A percentile compares a stretch with the other conserved stretches of the same genome.
These are phyloP conservation scores for Kodamaea derodonti DNA, from an alignment of 1,139 yeast genomes.

Conservation along the genomic window DNA sequence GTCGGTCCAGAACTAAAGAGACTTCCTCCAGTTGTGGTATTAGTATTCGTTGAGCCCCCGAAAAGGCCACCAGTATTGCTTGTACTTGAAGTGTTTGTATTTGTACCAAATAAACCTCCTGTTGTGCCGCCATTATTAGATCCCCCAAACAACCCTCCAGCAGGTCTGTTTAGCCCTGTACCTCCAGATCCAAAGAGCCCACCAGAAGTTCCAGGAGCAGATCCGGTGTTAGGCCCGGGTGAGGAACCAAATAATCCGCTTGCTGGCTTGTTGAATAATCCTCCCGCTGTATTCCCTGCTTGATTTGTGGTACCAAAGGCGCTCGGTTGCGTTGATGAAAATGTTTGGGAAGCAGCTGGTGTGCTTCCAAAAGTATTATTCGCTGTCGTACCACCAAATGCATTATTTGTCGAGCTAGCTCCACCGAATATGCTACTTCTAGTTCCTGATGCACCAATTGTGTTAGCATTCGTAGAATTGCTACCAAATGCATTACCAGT, in stretches of 20 bases:
- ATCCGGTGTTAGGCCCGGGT: not conserved
- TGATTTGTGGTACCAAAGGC: not conserved
- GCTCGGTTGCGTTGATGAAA: not conserved
- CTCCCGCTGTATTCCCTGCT: slow-evolving; percentile 5
- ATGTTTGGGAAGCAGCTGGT: slow-evolving; percentile 1
- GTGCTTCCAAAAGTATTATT: not conserved
- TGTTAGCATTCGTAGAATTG: not conserved
- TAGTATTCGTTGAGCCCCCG: slow-evolving; percentile 4
- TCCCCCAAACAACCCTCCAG: slow-evolving; percentile 11
- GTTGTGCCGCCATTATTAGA: slow-evolving; percentile 6
- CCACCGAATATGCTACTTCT: not conserved
- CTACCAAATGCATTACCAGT: not conserved
- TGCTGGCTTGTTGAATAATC: slow-evolving; percentile 18
- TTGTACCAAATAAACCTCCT: slow-evolving; percentile 13
- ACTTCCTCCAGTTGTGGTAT: slow-evolving; percentile 6
- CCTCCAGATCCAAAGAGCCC: slow-evolving; percentile 12
- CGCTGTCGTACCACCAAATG: not conserved
- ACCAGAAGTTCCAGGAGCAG: slow-evolving; percentile 4
- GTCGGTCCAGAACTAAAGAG: not conserved
- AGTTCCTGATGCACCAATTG: not conserved
- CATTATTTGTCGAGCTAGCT: not conserved
- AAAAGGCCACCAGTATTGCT: slow-evolving; percentile 10
- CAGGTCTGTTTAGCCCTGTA: slow-evolving; percentile 3
- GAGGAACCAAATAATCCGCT: slow-evolving; percentile 22
- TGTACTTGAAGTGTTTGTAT: slow-evolving; percentile 1